These are phyloP conservation scores for Cercospora berteroae DNA, from an alignment of 2,329 filamentous ascomycete species.

Conservation along the genomic window DNA sequence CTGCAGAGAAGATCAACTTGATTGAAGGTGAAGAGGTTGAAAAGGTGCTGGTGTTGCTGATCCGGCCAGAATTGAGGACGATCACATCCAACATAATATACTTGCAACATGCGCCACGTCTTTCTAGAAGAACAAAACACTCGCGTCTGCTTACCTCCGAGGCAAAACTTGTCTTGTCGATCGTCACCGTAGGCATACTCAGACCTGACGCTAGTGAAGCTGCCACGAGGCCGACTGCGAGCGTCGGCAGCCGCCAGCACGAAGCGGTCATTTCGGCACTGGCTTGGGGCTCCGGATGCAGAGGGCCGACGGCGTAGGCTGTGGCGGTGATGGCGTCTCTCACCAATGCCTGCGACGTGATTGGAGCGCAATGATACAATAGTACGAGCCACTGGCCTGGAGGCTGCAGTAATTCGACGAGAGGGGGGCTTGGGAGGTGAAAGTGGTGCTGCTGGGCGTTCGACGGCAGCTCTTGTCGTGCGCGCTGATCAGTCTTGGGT, in stretches of 20 bases:
- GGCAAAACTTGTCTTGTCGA: slow-evolving; percentile 6
- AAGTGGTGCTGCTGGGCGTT: slow-evolving; percentile 7
- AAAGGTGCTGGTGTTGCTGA: slow-evolving; percentile 13
- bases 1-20: neutral
- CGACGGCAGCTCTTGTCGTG: slow-evolving; percentile 8
- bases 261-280: neutral
- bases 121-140: neutral
- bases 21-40: neutral
- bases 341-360: slow-evolving; percentile 7
- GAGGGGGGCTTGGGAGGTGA: neutral
- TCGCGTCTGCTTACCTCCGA: slow-evolving; percentile 12
- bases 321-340: neutral
- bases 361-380: neutral
- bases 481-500: slow-evolving; percentile 9
- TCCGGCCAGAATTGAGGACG: neutral
- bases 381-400: slow-evolving; percentile 3
- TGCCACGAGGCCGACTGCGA: slow-evolving; percentile 9
- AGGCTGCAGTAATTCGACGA: slow-evolving; percentile 1
- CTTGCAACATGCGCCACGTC: neutral
- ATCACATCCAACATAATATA: slow-evolving; percentile 9
- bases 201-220: slow-evolving; percentile 6
- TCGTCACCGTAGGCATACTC: neutral
- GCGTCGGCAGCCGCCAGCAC: neutral
- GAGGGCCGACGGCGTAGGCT: neutral
- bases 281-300: neutral